Evolutionary conservation across 805 yeast genomes (phyloP), one percentile per base, ranked within the genome.

Genomic region (Myxozyma nipponensis): DNA sequence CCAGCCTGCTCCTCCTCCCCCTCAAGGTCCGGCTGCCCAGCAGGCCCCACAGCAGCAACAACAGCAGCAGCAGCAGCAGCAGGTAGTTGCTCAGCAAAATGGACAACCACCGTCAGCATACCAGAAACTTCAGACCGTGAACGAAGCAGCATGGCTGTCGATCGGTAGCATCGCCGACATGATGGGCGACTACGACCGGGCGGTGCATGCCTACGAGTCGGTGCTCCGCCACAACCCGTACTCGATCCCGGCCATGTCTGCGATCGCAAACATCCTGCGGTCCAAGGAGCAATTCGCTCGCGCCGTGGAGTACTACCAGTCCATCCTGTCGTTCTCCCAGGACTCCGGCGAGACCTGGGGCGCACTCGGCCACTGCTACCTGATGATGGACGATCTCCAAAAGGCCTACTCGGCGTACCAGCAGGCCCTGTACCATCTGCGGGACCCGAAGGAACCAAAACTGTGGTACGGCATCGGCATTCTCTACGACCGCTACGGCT

Each of bases 391-490:
- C 68, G 98, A 93, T 63, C 76, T 93, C 54, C 96, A 87, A 67
- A 80, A 95, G 62, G 97, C 97, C 5, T 93, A 93, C 67, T 84
- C 90, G 40, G 95, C 98, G 2, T 93, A 93, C 71, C 98, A 93
- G 72, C 90, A 95, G 65, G 98, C 98, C 2, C 73, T 93, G 43
- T 85, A 86, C 68, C 93, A 88, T 66, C 72, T 90, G 65, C 87
- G 86, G 57, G 91, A 93, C 64, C 95, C 96, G 42, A 87, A 88
- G 60, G 97, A 90, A 47, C 98, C 98, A 49, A 89, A 89, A 66
- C 77, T 93, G 60, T 93, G 98, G 98, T 97, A 93, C 69, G 98
- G 98, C 0, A 91, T 93, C 58, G 98, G 98, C 32, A 93, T 93
- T 52, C 75, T 93, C 54, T 93, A 93, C 68, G 98, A 93, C 69